Conservation (phyloP, 768 basidiomycete species). For the Tubosaeta sp. region DNA sequence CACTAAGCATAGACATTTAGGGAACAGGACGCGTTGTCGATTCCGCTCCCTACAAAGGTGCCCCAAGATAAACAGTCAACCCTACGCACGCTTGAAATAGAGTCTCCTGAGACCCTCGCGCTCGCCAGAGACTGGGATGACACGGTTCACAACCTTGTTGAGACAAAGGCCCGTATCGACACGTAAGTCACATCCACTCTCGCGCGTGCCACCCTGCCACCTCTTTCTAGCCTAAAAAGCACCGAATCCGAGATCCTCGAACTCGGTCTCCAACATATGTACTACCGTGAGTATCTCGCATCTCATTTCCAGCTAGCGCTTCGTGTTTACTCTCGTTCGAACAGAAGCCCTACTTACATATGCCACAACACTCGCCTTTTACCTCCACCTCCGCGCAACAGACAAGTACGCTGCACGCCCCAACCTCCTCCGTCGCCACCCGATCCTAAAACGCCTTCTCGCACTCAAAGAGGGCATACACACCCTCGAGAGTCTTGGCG, state of each 20-base stretch:
- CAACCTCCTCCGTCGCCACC: slow-evolving; percentile 60
- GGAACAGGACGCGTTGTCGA: slow-evolving; percentile 6
- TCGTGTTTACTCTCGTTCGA: slow-evolving; percentile 2
- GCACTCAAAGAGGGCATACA: slow-evolving; percentile 77
- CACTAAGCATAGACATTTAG: slow-evolving; percentile 15
- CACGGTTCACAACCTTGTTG: slow-evolving; percentile 49
- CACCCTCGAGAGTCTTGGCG: slow-evolving; percentile 83
- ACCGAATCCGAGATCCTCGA: slow-evolving; percentile 49
- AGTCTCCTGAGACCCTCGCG: slow-evolving; percentile 73
- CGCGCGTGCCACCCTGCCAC: neutral
- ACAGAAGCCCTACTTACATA: slow-evolving; percentile 89
- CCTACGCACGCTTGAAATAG: slow-evolving; percentile 68
- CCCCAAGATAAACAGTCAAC: slow-evolving; percentile 57
- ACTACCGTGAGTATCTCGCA: slow-evolving; percentile 71
- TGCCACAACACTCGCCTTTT: slow-evolving; percentile 86
- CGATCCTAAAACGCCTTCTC: slow-evolving; percentile 72
- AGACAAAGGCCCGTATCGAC: slow-evolving; percentile 49
- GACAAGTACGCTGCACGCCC: slow-evolving; percentile 60
- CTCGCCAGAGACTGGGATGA: slow-evolving; percentile 84
- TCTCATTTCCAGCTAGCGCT: neutral
- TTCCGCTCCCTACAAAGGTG: slow-evolving; percentile 18
- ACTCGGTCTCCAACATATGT: slow-evolving; percentile 73
- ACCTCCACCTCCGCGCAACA: slow-evolving; percentile 77
- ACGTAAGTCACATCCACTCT: slow-evolving; percentile 39
- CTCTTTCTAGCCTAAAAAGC: slow-evolving; percentile 42